Conservation (phyloP, 179 eudicot genomes). For the Nepenthes alata region DNA sequence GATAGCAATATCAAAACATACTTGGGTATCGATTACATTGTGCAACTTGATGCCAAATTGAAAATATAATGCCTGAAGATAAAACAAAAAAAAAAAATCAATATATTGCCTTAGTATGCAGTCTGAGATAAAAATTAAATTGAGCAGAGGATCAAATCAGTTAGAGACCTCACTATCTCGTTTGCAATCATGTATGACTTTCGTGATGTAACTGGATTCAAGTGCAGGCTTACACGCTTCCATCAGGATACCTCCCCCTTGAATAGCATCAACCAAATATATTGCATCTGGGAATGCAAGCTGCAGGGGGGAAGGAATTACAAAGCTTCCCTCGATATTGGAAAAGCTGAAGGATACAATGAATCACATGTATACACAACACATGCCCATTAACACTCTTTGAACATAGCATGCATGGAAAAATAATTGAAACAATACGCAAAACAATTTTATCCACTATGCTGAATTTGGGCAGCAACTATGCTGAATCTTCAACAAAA, state of each 20-base stretch:
- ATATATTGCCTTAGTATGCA: not conserved
- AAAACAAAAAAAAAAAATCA: slow-evolving; percentile 7
- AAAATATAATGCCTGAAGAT: slow-evolving; percentile 58
- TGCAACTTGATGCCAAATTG: slow-evolving; percentile 86
- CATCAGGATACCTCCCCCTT: slow-evolving; percentile 65
- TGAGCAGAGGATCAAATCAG: slow-evolving; percentile 9
- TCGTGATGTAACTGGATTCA: slow-evolving; percentile 73
- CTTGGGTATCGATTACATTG: slow-evolving; percentile 97
- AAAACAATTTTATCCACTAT: not conserved
- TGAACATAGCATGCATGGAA: not conserved
- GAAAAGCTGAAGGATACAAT: not conserved
- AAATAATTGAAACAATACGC: not conserved
- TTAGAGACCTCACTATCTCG: slow-evolving; percentile 89
- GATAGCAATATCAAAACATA: slow-evolving; percentile 11
- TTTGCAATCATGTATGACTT: slow-evolving; percentile 98
- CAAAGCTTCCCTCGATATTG: not conserved
- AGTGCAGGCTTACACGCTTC: slow-evolving; percentile 98
- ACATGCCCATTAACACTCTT: not conserved
- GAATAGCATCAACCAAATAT: slow-evolving; percentile 80
- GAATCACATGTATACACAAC: not conserved
- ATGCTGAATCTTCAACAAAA: no score
- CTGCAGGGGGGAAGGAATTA: slow-evolving; percentile 23
- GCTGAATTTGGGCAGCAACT: no score
- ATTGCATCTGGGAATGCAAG: slow-evolving; percentile 93
- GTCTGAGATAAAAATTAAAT: not conserved